Percentiles rank a stretch among this genome's conserved stretches.
Conservation (phyloP, 805 yeast species). For the Zygotorulaspora sp. region DNA sequence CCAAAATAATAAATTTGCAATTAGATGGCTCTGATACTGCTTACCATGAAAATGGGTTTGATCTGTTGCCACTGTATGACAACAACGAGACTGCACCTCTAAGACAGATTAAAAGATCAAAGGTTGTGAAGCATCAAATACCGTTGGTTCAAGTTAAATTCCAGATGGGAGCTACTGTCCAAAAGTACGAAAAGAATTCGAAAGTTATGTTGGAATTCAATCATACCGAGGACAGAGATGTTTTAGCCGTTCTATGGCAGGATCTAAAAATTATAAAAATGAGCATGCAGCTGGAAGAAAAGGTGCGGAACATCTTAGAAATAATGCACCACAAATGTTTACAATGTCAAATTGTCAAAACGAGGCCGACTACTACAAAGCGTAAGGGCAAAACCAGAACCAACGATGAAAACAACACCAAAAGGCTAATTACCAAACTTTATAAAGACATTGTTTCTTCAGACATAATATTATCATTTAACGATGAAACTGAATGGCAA, state of each 20-base stretch:
- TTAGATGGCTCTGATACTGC: not conserved
- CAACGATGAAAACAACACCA: constrained; percentile 1
- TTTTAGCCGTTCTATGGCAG: constrained; percentile 1
- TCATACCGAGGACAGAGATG: not conserved
- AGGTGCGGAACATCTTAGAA: constrained; percentile 5
- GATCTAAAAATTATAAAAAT: constrained; percentile 2
- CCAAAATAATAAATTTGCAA: no score
- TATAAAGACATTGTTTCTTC: constrained; percentile 13
- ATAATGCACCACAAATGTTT: constrained; percentile 10
- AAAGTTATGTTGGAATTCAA: constrained; percentile 3
- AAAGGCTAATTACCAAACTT: constrained; percentile 6
- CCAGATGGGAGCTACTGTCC: not conserved
- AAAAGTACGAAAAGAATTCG: not conserved
- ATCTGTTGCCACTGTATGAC: not conserved
- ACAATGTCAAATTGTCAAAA: constrained; percentile 5
- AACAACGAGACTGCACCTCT: not conserved
- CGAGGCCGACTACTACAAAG: not conserved
- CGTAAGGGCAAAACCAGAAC: not conserved
- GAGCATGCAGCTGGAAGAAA: not conserved
- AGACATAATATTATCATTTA: constrained; percentile 2
- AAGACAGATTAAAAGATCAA: not conserved
- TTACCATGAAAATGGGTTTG: not conserved
- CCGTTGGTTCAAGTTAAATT: not conserved
- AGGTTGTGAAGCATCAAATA: not conserved
- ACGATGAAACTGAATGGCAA: constrained; percentile 9